Evolutionary conservation across 352 stramenopile genomes (phyloP), one percentile per base, ranked within the genome.

Genomic region (Globisporangium paddicum): DNA sequence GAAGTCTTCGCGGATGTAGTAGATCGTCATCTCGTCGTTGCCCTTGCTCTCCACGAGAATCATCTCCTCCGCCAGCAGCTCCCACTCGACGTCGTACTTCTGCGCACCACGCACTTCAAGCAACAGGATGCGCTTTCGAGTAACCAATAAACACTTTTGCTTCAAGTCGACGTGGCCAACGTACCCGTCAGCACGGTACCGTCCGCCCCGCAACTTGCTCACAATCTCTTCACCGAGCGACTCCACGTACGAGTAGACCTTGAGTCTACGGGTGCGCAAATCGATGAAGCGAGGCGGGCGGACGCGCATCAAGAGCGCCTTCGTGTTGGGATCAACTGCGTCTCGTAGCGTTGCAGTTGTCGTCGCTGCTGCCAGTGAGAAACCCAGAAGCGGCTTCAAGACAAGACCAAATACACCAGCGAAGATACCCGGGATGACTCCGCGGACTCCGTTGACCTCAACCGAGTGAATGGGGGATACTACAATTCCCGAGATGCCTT

Each of bases 171-270:
- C 72, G 48, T 96, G 82, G 14, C 86, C 86, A 26, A 96, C 50
- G 49, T 96, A 96, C 32, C 84, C 83, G 56, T 96, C 86, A 18
- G 56, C 62, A 38, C 84, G 82, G 46, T 91, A 92, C n/a, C 81
- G 74, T 11, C 82, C 84, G 45, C 82, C 84, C 11, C 79, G 78
- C 7, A 96, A 73, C 49, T 90, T 92, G 44, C 81, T 72, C 35
- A 94, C 82, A 50, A 96, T 85, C 55, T 96, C 86, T 67, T 96
- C 86, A 1, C 86, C 86, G n/a, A 91, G 74, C 2, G 86, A 90
- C 54, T 96, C 82, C 25, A 96, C 78, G 53, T 93, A 96, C 37
- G 86, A 96, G 52, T 93, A 96, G 2, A 89, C 74, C 47, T 91
- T 96, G 5, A 96, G 70, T 10, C 74, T 57, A 42, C 87, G 78